A percentile compares a stretch with the other conserved stretches of the same genome.
Conservation (phyloP, 768 basidiomycete genomes). For the Suillus brevipes region DNA sequence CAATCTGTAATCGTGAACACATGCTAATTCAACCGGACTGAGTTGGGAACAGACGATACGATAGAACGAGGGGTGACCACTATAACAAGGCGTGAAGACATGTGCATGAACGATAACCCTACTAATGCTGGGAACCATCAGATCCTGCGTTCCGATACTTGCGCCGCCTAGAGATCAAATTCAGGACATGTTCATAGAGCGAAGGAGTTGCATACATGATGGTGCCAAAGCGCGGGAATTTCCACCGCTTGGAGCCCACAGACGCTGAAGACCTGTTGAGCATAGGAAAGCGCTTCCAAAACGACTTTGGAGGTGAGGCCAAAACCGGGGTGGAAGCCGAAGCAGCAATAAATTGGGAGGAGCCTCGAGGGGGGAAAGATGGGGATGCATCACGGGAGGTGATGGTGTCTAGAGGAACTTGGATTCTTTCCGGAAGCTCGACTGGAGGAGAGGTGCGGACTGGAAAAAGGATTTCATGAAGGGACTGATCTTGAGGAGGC, state of each 20-base stretch:
- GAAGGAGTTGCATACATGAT: not conserved
- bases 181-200: not conserved
- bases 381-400: not conserved
- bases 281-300: not conserved
- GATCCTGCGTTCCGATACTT: no score
- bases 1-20: not conserved
- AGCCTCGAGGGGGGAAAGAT: not conserved
- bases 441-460: not conserved
- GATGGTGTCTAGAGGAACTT: not conserved
- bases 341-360: not conserved
- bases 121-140: no score
- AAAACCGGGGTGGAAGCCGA: not conserved
- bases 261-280: not conserved
- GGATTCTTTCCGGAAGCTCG: not conserved
- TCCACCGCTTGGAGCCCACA: not conserved
- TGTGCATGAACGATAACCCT: not conserved
- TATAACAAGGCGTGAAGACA: not conserved
- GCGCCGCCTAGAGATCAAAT: not conserved
- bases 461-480: not conserved
- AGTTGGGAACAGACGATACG: not conserved
- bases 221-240: not conserved
- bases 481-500: not conserved
- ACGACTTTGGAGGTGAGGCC: not conserved
- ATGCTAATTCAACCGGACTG: no score
- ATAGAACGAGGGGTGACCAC: not conserved